Base-by-base conservation (phyloP, 1,139 yeast genomes). In the Tardiomyces blankii region DNA sequence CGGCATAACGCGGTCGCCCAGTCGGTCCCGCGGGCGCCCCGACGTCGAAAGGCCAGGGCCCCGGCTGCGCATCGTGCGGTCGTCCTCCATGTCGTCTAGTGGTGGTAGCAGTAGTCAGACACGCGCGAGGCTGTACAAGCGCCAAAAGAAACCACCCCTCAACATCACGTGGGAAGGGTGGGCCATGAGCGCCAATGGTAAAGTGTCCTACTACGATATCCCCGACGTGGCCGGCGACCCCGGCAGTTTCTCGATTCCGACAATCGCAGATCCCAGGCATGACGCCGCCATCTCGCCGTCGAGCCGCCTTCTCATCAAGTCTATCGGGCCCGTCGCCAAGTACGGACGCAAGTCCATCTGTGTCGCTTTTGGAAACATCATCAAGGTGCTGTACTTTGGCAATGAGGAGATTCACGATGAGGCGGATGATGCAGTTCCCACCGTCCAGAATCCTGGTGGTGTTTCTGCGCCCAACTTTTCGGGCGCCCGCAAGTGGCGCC, bases 341-440 rank as follows among this genome's bases (percentile, higher is more conserved):
- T 84, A 80, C 60, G 95, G 95, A 1, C 84, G 78, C 58, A 85
- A 86, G 57, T 75, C 93, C 0, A 78, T 84, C 19, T 80, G 84
- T 25, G 80, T 82, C 30, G 78, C 80, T 39, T 80, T 83, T 59
- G 93, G 91, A 30, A 81, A 81, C 53, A 64, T 77, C 13, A 73
- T 85, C 70, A 81, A 82, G 57, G 75, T 86, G 38, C 65, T 85
- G 41, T 85, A 82, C 58, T 69, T 83, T 53, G 95, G 95, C 7
- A 35, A 35, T 16, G 39, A 35, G 39, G 39, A 35, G n/a, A 35
- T 30, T 11, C 35, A 30, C 35, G 35, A 30, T 11, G 16, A 30
- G n/a, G 11, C 35, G 5, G 35, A 27, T 27, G 30, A 30, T 9
- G 16, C 35, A 5, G 11, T 30, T 11, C 5, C 35, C 5, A 9